These are phyloP conservation scores for Hagleromyces aurorensis DNA, from an alignment of 805 yeast species.

Conservation along the genomic window DNA sequence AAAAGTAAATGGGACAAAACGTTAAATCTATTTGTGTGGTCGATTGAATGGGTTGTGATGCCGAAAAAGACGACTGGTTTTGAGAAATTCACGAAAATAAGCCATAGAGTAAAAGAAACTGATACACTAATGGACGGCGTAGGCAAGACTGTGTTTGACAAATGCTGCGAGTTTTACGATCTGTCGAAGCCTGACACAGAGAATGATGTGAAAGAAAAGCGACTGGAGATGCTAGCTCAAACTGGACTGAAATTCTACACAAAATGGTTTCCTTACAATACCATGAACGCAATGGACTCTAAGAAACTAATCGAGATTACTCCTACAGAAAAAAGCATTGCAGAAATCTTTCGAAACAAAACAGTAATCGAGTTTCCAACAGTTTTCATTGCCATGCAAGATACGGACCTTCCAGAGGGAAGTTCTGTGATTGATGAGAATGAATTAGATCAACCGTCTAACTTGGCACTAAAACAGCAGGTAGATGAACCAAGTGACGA, in stretches of 20 bases:
- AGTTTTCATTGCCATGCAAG: conserved; percentile 36
- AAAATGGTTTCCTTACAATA: conserved; percentile 29
- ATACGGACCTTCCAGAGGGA: conserved; percentile 21
- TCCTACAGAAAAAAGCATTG: conserved; percentile 31
- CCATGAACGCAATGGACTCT: conserved; percentile 26
- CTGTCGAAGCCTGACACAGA: conserved; percentile 8
- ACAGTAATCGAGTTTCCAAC: conserved; percentile 77
- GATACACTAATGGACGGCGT: conserved; percentile 25
- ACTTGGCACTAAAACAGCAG: conserved; percentile 6
- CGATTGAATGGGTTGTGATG: conserved; percentile 61
- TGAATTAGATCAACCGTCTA: conserved; percentile 8
- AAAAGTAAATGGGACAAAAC: conserved; percentile 65
- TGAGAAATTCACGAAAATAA: conserved; percentile 31
- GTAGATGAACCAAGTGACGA: conserved; percentile 2
- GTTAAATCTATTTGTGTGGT: conserved; percentile 61
- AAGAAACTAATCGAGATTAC: conserved; percentile 36
- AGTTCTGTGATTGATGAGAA: conserved; percentile 22
- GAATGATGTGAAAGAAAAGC: no score
- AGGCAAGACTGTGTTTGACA: conserved; percentile 26
- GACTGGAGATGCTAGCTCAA: conserved; percentile 10
- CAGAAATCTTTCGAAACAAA: conserved; percentile 44
- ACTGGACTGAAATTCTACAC: conserved; percentile 20
- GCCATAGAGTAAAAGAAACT: conserved; percentile 32
- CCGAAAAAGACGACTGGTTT: conserved; percentile 14
- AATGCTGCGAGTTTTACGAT: conserved; percentile 17